Percentiles rank a stretch among this genome's conserved stretches.
Evolutionary conservation across 108 stramenopile species (phyloP).

Genomic region (Nitzschia inconspicua): DNA sequence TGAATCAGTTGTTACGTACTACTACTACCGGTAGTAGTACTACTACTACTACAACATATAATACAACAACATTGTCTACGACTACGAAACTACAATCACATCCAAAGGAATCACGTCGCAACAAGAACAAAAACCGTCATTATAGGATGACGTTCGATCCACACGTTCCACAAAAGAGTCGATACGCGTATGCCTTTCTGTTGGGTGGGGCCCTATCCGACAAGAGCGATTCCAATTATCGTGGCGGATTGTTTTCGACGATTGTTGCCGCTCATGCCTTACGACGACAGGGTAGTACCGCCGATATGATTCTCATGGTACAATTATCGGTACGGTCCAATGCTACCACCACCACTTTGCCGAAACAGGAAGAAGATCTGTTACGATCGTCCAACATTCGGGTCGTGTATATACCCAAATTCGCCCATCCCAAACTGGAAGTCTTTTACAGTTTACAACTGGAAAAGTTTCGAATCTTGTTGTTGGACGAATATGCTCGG

Average conservation of each 20-base stretch:
- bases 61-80: no score
- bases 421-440: constrained; percentile 6
- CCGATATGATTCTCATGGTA: constrained; percentile 30
- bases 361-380: constrained; percentile 17
- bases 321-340: constrained; percentile 21
- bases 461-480: constrained; percentile 54
- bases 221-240: constrained; percentile 10
- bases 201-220: constrained; percentile 21
- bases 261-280: constrained; percentile 22
- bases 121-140: no score
- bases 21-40: no score
- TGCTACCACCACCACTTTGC: constrained; percentile 8
- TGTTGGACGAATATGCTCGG: constrained; percentile 44
- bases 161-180: no score
- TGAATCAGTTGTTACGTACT: no score
- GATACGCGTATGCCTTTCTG: constrained; percentile 47
- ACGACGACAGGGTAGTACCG: constrained; percentile 18
- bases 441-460: constrained; percentile 24
- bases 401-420: constrained; percentile 31
- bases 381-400: constrained; percentile 16
- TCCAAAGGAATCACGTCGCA: no score
- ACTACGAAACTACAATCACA: no score
- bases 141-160: no score
- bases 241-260: constrained; percentile 15
- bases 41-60: no score